Conservation (phyloP, 140 eudicot species). For the Bidens hawaiensis region DNA sequence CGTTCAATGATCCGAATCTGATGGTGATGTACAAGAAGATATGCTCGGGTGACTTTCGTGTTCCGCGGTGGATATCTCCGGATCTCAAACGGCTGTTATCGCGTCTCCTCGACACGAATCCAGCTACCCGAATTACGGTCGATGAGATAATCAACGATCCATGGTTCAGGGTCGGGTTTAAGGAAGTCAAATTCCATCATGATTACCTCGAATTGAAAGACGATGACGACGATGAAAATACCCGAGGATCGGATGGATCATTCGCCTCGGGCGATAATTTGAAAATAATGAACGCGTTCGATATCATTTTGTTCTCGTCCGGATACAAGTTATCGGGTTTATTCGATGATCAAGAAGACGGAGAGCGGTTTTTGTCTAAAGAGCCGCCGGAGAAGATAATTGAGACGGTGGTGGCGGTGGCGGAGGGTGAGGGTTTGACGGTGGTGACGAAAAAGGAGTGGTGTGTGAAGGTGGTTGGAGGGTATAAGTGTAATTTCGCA, state of each 20-base stretch:
- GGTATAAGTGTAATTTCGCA: slow-evolving; percentile 40
- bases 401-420: slow-evolving; percentile 40
- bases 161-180: slow-evolving; percentile 51
- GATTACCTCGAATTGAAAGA: slow-evolving; percentile 25
- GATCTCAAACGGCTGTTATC: slow-evolving; percentile 40
- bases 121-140: slow-evolving; percentile 50
- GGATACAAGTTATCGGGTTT: slow-evolving; percentile 51
- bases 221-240: not conserved
- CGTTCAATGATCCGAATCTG: slow-evolving; percentile 61
- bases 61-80: slow-evolving; percentile 62
- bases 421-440: slow-evolving; percentile 31
- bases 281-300: slow-evolving; percentile 32
- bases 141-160: slow-evolving; percentile 49
- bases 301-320: slow-evolving; percentile 47
- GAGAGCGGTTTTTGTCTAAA: slow-evolving; percentile 35
- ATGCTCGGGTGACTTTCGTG: slow-evolving; percentile 56
- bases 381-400: slow-evolving; percentile 21
- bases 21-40: slow-evolving; percentile 64
- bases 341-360: slow-evolving; percentile 26
- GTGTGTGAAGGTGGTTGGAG: slow-evolving; percentile 46
- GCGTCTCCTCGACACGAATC: slow-evolving; percentile 59
- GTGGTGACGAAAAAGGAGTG: slow-evolving; percentile 19
- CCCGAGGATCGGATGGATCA: not conserved
- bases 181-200: slow-evolving; percentile 25
- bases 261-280: slow-evolving; percentile 11